These are phyloP conservation scores for Gymnopilus junonius DNA, from an alignment of 768 basidiomycete genomes.

Conservation along the genomic window DNA sequence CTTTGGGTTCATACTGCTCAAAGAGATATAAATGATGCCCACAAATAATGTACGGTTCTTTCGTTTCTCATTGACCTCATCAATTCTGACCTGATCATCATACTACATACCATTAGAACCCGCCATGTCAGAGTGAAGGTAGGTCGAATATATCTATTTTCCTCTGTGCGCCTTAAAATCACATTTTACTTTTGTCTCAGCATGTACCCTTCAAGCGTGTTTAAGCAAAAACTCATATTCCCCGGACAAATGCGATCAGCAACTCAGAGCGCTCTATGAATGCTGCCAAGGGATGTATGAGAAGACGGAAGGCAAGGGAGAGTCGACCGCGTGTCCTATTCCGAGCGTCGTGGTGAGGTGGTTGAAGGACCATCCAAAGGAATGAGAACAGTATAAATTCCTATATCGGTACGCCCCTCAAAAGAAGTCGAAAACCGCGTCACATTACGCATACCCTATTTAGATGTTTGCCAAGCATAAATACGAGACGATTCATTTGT, in stretches of 20 bases:
- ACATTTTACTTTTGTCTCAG: too few species aligned
- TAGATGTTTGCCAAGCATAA: too few species aligned
- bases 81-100: not conserved
- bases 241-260: conserved; percentile 63
- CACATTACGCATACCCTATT: too few species aligned
- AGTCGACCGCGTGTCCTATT: conserved; percentile 68
- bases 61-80: not conserved
- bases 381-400: too few species aligned
- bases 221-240: conserved; percentile 65
- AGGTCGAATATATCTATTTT: not conserved
- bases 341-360: conserved; percentile 56
- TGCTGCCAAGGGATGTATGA: conserved; percentile 69
- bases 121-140: conserved; percentile 14
- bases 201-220: conserved; percentile 67
- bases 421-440: too few species aligned
- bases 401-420: too few species aligned
- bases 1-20: too few species aligned
- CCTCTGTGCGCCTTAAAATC: too few species aligned
- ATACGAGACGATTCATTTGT: too few species aligned
- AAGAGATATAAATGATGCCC: not conserved
- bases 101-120: not conserved
- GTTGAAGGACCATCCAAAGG: conserved; percentile 54
- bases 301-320: conserved; percentile 36
- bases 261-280: conserved; percentile 56
- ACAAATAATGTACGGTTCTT: not conserved